phyloP scores from a whole-genome alignment of 805 yeast genomes.

The Yarrowia sp. region DNA sequence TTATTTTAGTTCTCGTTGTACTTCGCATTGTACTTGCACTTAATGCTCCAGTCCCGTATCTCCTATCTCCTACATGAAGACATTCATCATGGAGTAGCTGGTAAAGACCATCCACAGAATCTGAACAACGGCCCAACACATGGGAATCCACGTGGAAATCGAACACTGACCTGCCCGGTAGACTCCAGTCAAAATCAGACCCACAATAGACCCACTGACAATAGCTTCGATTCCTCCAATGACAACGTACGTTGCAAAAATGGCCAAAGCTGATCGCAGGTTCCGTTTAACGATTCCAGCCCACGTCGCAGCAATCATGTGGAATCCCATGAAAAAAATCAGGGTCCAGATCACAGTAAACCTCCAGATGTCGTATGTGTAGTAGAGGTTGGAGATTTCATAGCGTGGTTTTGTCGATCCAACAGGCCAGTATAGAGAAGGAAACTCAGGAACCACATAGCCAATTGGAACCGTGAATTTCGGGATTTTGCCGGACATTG shows the following conservation, averaged over 20 bases:
- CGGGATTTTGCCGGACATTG: neutral
- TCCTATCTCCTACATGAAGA: slow-evolving; percentile 38
- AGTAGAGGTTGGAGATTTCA: slow-evolving; percentile 60
- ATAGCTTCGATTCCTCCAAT: slow-evolving; percentile 66
- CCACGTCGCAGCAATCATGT: slow-evolving; percentile 59
- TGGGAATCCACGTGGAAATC: slow-evolving; percentile 95
- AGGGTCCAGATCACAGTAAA: slow-evolving; percentile 83
- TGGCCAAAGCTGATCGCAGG: slow-evolving; percentile 40
- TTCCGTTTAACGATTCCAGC: slow-evolving; percentile 54
- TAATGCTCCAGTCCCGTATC: neutral
- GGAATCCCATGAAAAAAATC: slow-evolving; percentile 62
- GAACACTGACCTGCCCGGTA: slow-evolving; percentile 77
- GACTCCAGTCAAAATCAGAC: slow-evolving; percentile 69
- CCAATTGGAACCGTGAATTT: slow-evolving; percentile 62
- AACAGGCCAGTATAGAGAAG: slow-evolving; percentile 75
- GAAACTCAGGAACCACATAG: slow-evolving; percentile 76
- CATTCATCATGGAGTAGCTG: slow-evolving; percentile 59
- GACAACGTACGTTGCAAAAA: slow-evolving; percentile 48
- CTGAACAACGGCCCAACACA: slow-evolving; percentile 71
- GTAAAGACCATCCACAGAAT: slow-evolving; percentile 64
- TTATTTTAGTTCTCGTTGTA: too few relatives aligned
- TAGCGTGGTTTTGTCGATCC: slow-evolving; percentile 39
- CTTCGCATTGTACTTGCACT: too few relatives aligned
- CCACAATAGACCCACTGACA: slow-evolving; percentile 71
- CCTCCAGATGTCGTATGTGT: slow-evolving; percentile 69